Percentiles rank a stretch among this genome's conserved stretches.
Evolutionary conservation across 257 asterid species (phyloP).

Genomic region (Craterostigma plantagineum): DNA sequence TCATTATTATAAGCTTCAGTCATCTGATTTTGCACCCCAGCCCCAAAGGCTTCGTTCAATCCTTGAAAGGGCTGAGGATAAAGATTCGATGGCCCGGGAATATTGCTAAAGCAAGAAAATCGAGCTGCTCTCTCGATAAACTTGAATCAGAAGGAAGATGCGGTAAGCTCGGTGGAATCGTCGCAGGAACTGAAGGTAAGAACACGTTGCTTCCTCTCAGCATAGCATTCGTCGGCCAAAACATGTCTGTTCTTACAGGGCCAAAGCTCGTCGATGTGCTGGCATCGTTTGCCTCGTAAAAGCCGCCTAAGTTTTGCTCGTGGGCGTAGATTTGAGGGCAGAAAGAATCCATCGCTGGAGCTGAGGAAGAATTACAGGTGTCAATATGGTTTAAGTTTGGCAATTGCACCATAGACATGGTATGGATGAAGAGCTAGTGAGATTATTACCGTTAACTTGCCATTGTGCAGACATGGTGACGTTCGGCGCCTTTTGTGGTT

Average conservation of each 20-base stretch:
- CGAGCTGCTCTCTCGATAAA: constrained; percentile 80
- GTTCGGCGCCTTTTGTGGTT: constrained; percentile 28
- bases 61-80: constrained; percentile 12
- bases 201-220: constrained; percentile 46
- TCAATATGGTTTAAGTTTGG: constrained; percentile 24
- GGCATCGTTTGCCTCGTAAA: constrained; percentile 21
- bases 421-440: constrained; percentile 18
- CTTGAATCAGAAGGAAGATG: constrained; percentile 75
- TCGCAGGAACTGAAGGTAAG: too few relatives aligned
- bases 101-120: constrained; percentile 48
- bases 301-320: constrained; percentile 39
- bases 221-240: constrained; percentile 31
- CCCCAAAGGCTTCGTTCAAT: constrained; percentile 23
- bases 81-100: too few relatives aligned
- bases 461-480: constrained; percentile 39
- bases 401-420: constrained; percentile 28
- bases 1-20: constrained; percentile 6
- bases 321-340: constrained; percentile 53
- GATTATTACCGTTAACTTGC: constrained; percentile 35
- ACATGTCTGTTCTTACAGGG: constrained; percentile 19
- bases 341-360: constrained; percentile 32
- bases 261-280: constrained; percentile 19
- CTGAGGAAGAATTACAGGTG: constrained; percentile 20
- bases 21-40: constrained; percentile 11
- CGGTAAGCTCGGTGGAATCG: too few relatives aligned